Conservation (phyloP, 768 basidiomycete genomes). For the Boletus reticuloceps region DNA sequence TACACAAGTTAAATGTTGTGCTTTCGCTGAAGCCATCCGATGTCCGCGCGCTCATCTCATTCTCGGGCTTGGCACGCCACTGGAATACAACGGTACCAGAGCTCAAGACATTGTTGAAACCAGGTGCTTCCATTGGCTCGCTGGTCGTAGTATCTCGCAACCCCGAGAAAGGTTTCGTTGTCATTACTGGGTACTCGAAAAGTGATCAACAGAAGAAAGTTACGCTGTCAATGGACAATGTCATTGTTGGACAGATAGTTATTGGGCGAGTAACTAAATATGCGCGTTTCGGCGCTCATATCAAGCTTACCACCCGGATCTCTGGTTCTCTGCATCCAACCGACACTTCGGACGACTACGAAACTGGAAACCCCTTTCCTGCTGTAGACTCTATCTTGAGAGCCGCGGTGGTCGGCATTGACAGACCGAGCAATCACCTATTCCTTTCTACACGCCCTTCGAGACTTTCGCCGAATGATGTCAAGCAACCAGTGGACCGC, state of each 20-base stretch:
- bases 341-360: constrained; percentile 80
- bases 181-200: constrained; percentile 75
- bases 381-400: constrained; percentile 64
- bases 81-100: constrained; percentile 64
- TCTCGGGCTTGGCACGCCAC: constrained; percentile 84
- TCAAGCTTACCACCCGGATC: constrained; percentile 73
- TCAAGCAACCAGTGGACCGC: constrained; percentile 54
- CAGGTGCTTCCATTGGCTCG: constrained; percentile 69
- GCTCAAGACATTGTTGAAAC: constrained; percentile 58
- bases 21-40: constrained; percentile 68
- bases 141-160: constrained; percentile 90
- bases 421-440: constrained; percentile 63
- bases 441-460: constrained; percentile 82
- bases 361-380: constrained; percentile 53
- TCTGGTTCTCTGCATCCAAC: constrained; percentile 79
- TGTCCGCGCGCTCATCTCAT: constrained; percentile 78
- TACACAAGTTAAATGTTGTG: constrained; percentile 84
- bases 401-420: constrained; percentile 67
- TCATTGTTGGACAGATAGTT: constrained; percentile 71
- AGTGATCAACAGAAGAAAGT: constrained; percentile 48
- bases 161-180: constrained; percentile 79
- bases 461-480: constrained; percentile 53
- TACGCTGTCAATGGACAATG: constrained; percentile 59
- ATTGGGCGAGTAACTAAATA: constrained; percentile 80
- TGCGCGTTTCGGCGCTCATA: constrained; percentile 64